Conservation (phyloP, 2,329 filamentous ascomycete species). For the Metarhizium anisopliae region DNA sequence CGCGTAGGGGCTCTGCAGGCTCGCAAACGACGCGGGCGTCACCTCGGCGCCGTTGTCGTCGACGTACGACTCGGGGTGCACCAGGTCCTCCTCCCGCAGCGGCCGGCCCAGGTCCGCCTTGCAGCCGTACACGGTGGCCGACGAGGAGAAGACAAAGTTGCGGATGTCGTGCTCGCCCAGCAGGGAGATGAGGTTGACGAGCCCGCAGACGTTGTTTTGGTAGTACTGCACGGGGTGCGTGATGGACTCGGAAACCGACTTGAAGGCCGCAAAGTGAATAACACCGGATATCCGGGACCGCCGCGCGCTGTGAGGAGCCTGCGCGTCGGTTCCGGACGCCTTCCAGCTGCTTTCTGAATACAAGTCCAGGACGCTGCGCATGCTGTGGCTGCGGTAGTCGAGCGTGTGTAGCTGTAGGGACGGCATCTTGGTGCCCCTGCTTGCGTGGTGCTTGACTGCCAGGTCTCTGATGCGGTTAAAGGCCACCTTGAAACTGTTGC, state of each 20-base stretch:
- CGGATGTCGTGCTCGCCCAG: slow-evolving; percentile 53
- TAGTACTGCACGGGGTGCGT: slow-evolving; percentile 53
- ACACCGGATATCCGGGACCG: slow-evolving; percentile 47
- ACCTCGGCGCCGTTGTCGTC: slow-evolving; percentile 29
- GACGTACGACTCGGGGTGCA: slow-evolving; percentile 37
- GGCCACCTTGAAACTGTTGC: slow-evolving; percentile 31
- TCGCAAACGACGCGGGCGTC: slow-evolving; percentile 18
- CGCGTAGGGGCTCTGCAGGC: slow-evolving; percentile 57
- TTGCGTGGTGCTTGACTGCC: slow-evolving; percentile 17
- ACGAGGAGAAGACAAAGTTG: slow-evolving; percentile 59
- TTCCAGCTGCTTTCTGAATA: slow-evolving; percentile 12
- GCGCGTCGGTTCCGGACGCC: neutral
- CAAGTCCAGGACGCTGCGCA: slow-evolving; percentile 27
- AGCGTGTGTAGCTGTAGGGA: slow-evolving; percentile 28
- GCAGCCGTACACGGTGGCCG: slow-evolving; percentile 57
- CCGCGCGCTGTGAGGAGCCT: slow-evolving; percentile 5
- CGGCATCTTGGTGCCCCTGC: slow-evolving; percentile 12
- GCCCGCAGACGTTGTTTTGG: slow-evolving; percentile 56
- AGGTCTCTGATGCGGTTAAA: slow-evolving; percentile 10
- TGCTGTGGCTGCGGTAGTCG: slow-evolving; percentile 27
- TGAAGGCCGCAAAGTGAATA: slow-evolving; percentile 63
- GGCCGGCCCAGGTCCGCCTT: slow-evolving; percentile 40
- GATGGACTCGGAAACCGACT: slow-evolving; percentile 57
- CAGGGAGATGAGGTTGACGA: slow-evolving; percentile 48
- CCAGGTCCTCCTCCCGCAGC: slow-evolving; percentile 41